Conservation (phyloP, 2,329 filamentous ascomycete species). For the Ceratocystis diversiconidia region DNA sequence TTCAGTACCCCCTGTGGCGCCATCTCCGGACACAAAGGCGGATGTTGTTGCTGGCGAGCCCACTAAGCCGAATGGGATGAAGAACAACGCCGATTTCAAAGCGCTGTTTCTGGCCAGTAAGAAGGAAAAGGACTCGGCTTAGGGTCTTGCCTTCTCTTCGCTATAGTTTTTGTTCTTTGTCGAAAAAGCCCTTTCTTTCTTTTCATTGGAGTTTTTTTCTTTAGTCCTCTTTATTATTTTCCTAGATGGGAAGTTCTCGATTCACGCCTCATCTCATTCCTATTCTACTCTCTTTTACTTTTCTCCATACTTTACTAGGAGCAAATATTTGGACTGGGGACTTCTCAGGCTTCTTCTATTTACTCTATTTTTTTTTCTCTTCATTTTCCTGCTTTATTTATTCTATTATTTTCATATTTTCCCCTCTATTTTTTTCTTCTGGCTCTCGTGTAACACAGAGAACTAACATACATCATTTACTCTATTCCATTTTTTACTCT, state of each 20-base stretch:
- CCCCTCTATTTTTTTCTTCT: background rate
- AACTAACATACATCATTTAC: background rate
- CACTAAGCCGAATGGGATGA: conserved; percentile 22
- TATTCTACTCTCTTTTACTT: background rate
- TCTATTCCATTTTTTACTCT: too few species aligned
- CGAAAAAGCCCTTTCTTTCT: background rate
- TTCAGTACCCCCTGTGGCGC: conserved; percentile 19
- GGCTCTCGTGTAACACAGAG: background rate
- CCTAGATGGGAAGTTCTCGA: background rate
- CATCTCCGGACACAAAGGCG: conserved; percentile 13
- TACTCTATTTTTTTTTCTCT: background rate
- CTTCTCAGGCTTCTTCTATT: background rate
- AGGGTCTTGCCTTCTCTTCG: background rate
- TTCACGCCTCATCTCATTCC: background rate
- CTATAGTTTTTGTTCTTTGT: background rate
- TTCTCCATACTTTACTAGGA: too few species aligned
- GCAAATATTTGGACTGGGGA: too few species aligned
- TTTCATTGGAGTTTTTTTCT: background rate
- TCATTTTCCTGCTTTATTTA: background rate
- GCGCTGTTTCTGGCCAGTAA: conserved; percentile 29
- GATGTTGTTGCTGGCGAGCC: conserved; percentile 8
- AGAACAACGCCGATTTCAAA: conserved; percentile 46
- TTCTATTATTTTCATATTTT: background rate
- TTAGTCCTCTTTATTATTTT: background rate
- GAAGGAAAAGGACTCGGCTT: conserved; percentile 14